Base-by-base conservation (phyloP, 768 basidiomycete species). In the Hydnomerulius pinastri region DNA sequence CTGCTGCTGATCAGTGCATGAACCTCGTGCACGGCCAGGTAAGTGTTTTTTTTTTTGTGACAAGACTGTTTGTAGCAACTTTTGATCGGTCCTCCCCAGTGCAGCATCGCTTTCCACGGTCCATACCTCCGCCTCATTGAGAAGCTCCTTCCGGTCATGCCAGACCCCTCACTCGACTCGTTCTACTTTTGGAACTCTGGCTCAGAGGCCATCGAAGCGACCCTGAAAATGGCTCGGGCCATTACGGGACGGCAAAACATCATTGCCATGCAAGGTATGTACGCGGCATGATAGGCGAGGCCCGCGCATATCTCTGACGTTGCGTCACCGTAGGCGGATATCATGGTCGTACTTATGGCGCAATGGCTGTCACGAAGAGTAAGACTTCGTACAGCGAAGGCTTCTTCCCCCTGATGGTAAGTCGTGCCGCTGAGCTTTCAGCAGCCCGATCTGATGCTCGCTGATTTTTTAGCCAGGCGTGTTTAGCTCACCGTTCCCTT, bases 181-280 rank as follows among this genome's bases (percentile, higher is more conserved):
- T 98, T 98, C 79, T 97, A 94, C 80, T 92, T 97, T 71, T 92
- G 90, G 89, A 98, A 92, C 74, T 95, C 93, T 2, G 96, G 96
- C 2, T 86, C 92, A 1, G 96, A 98, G 69, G 96, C 94, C 1
- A 79, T 93, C 37, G 95, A 97, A 70, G 91, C 85, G 1, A 79
- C 92, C 3, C 70, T 98, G 55, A 98, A 97, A 73, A 84, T 98
- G 73, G 88, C 90, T 3, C 81, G 95, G 28, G 63, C 68, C 21
- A 73, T 85, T 28, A 98, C 95, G 1, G 83, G 86, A 25, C 77
- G 81, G 55, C 92, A 92, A 65, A 93, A 96, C 65, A 80, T 98
- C 52, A 92, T 98, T 46, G 74, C 81, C 51, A 91, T 98, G 87
- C 93, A 96, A 71, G 95, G 91, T 74, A 39, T 17, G 62, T 37